Percentiles rank a stretch among this genome's conserved stretches.
These are phyloP conservation scores for Heracleum sosnowskyi DNA, from an alignment of 129 eudicot genomes.

Conservation along the genomic window DNA sequence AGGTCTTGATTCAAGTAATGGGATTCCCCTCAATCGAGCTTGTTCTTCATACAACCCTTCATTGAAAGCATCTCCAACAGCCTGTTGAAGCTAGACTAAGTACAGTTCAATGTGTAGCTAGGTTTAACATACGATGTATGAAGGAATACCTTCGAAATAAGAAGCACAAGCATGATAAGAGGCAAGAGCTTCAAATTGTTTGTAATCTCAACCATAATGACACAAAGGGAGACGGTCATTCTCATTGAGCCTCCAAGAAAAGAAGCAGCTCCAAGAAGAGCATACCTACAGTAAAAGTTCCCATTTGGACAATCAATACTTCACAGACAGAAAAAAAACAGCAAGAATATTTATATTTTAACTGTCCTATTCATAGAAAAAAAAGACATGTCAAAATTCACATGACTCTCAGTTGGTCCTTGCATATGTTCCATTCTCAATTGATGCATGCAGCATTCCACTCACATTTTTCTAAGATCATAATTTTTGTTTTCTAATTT, in stretches of 20 bases:
- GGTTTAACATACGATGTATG: background rate
- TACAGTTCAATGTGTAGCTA: background rate
- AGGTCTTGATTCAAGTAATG: conserved; percentile 93
- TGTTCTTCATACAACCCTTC: conserved; percentile 97
- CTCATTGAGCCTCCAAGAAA: conserved; percentile 98
- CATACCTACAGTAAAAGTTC: conserved; percentile 50
- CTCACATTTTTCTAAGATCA: background rate
- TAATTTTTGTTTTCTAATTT: background rate
- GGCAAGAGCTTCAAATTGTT: conserved; percentile 88
- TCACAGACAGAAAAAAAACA: background rate
- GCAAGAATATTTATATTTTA: background rate
- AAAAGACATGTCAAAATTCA: background rate
- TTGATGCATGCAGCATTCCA: background rate
- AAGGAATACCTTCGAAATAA: conserved; percentile 74
- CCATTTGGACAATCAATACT: background rate
- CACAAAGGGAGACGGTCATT: conserved; percentile 97
- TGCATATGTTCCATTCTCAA: background rate
- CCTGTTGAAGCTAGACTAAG: conserved; percentile 39
- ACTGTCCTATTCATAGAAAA: background rate
- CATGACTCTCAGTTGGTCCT: background rate
- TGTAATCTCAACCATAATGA: conserved; percentile 94
- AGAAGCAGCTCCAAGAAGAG: conserved; percentile 97
- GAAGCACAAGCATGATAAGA: conserved; percentile 98
- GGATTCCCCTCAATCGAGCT: conserved; percentile 84
- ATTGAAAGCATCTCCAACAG: conserved; percentile 98